Evolutionary conservation across 2,329 filamentous ascomycete genomes (phyloP), one percentile per base, ranked within the genome.

Genomic region (Colletotrichum graminicola): DNA sequence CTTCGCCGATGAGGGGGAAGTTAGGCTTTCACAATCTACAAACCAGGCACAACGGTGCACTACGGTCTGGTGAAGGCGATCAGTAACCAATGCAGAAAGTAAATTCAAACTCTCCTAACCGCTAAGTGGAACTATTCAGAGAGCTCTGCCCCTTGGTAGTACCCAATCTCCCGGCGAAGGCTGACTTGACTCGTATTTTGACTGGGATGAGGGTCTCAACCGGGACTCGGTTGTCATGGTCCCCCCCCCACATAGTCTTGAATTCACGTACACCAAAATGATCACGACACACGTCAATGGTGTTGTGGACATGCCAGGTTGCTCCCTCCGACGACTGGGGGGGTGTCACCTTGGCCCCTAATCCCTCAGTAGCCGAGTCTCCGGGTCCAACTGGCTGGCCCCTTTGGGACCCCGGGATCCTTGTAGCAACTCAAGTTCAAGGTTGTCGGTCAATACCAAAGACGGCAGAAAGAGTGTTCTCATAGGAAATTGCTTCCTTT

Each of bases 141-240:
- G 18, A 52, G 45, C 43, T 63, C 43, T 49, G 45, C 29, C 59
- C 68, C 51, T 71, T 66, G 62, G 21, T 41, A 52, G 36, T 29
- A 60, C 21, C 69, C 65, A 72, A 72, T 64, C 59, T 71, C 68
- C 43, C 41, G 16, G 43, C 47, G 39, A 66, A 47, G 47, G 59
- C 69, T 69, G 69, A 72, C 65, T 72, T 69, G 69, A 72, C 65
- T 72, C 69, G 59, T 72, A 64, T 61, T 41, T 29, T 11, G 60
- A 69, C 69, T 32, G 26, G 69, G 69, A 36, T 64, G 26, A 36
- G 59, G 65, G 69, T 72, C 69, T 72, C 69, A 72, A 68, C 65
- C 59, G 51, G 69, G 59, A 56, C 51, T 62, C 54, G 54, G 60
- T 60, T 54, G 57, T 69, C 66, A 60, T 64, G 47, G 52, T 39